Base-by-base conservation (phyloP, 495 filamentous ascomycete species). In the Penicillium argentinense region DNA sequence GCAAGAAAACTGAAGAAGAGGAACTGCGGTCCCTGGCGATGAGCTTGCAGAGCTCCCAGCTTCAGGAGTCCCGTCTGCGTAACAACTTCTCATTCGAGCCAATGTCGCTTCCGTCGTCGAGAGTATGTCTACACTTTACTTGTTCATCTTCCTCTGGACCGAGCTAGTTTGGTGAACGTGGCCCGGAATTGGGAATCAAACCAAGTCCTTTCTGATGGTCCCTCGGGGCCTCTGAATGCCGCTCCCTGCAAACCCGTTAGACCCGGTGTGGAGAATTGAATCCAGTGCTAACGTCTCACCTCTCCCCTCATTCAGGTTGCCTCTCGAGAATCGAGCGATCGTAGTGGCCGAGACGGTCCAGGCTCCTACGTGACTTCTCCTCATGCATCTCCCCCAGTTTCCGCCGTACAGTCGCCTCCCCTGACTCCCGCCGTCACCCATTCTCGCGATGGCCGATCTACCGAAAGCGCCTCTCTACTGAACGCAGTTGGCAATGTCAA, bases 361-460 rank as follows among this genome's bases (percentile, higher is more conserved):
- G 60, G 59, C 46, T 76, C 76, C 14, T 60, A 52, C 44, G 53
- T 62, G 29, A 48, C 64, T 34, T 77, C 75, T 27, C 69, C 71
- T 23, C 68, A 67, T 50, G 54, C 65, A 22, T 80, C 78, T 36
- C 75, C 77, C 36, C 69, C 74, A 22, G 66, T 72, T 18, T 75
- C 84, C 38, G 76, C 83, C 36, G 83, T 91, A 74, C 85, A 92
- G 53, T 93, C 91, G 11, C 93, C 93, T 49, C 91, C 89, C 17
- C 79, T 97, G 11, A 96, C 92, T 3, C 92, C 93, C 23, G 84
- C 90, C 24, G 88, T 81, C 11, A 89, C 88, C 30, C 65, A 73
- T 47, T 80, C 78, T 42, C 70, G 70, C 53, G 82, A 83, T 50
- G 51, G 54, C 38, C 65, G 60, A 47, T 23, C 61, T 34, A 58